These are phyloP conservation scores for Sporothrix dimorphospora DNA, from an alignment of 2,329 filamentous ascomycete species.

Conservation along the genomic window DNA sequence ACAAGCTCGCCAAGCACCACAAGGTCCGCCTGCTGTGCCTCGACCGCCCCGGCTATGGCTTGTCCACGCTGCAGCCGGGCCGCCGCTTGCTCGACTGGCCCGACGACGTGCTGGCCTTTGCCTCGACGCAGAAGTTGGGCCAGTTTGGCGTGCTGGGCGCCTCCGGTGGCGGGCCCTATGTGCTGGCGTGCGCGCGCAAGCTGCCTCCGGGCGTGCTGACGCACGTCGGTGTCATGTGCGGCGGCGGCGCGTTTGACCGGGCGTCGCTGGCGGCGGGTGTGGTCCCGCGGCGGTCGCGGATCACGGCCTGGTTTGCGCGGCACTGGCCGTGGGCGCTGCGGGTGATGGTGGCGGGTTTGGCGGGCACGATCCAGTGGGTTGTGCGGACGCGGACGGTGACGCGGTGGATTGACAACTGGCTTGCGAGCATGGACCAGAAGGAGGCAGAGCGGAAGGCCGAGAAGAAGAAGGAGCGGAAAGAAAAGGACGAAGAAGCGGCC, in stretches of 20 bases:
- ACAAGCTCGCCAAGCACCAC: conserved; percentile 37
- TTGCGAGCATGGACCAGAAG: conserved; percentile 51
- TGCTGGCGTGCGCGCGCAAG: conserved; percentile 41
- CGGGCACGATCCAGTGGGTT: conserved; percentile 35
- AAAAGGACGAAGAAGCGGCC: conserved; percentile 40
- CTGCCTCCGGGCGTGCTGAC: conserved; percentile 36
- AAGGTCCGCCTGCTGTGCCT: conserved; percentile 44
- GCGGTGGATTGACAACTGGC: conserved; percentile 36
- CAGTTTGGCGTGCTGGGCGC: conserved; percentile 42
- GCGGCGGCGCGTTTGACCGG: conserved; percentile 42
- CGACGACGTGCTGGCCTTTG: conserved; percentile 41
- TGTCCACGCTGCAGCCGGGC: conserved; percentile 43
- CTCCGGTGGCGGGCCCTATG: conserved; percentile 45
- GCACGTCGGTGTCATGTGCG: conserved; percentile 45
- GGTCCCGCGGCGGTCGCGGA: conserved; percentile 38
- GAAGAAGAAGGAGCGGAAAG: conserved; percentile 39
- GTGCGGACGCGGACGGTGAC: conserved; percentile 33
- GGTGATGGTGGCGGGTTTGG: conserved; percentile 30
- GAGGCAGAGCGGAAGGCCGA: conserved; percentile 46
- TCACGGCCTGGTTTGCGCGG: conserved; percentile 33
- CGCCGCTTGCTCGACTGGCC: conserved; percentile 43
- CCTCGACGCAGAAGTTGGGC: conserved; percentile 35
- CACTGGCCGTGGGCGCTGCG: conserved; percentile 37
- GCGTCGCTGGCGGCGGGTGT: conserved; percentile 31
- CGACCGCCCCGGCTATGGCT: conserved; percentile 49